Percentiles rank a stretch among this genome's conserved stretches.
Evolutionary conservation across 2,329 filamentous ascomycete species (phyloP).

Genomic region (Aspergillus puulaauensis): DNA sequence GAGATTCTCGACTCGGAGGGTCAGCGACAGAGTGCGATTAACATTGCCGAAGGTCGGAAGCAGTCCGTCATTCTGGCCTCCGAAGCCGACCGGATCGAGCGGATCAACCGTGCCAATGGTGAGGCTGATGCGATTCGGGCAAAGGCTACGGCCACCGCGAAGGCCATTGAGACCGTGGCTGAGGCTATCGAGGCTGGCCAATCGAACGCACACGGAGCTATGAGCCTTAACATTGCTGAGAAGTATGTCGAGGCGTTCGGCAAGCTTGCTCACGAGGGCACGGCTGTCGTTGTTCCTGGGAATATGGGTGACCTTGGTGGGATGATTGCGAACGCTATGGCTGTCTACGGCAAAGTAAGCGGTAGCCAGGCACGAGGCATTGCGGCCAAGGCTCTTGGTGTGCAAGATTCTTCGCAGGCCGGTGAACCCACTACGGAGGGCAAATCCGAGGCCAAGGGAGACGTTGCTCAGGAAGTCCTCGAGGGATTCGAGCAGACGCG

Average conservation of each 20-base stretch:
- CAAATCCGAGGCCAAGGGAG: conserved; percentile 14
- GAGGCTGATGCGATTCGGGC: conserved; percentile 91
- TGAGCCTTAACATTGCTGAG: conserved; percentile 88
- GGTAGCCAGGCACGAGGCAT: conserved; percentile 71
- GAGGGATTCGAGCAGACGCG: conserved; percentile 49
- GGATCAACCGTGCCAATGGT: conserved; percentile 89
- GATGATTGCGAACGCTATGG: conserved; percentile 95
- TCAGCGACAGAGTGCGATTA: conserved; percentile 95
- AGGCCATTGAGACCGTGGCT: conserved; percentile 84
- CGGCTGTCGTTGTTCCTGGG: conserved; percentile 89
- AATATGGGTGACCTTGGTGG: conserved; percentile 94
- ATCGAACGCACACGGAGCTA: conserved; percentile 74
- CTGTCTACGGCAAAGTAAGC: conserved; percentile 91
- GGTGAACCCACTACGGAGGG: conserved; percentile 18
- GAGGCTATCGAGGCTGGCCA: conserved; percentile 71
- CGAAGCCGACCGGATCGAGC: conserved; percentile 83
- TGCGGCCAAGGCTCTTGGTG: conserved; percentile 38
- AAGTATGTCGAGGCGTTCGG: conserved; percentile 97
- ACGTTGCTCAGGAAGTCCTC: conserved; percentile 45
- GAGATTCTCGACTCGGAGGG: conserved; percentile 97
- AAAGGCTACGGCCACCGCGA: conserved; percentile 80
- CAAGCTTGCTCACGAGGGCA: conserved; percentile 91
- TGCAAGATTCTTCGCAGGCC: conserved; percentile 20
- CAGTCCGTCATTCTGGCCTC: conserved; percentile 95
- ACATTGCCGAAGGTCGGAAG: conserved; percentile 96